Percentiles rank a stretch among this genome's conserved stretches.
These are phyloP conservation scores for Vitis vinifera DNA, from an alignment of 164 flowering plant genomes.

Conservation along the genomic window ASM3070453v1 NC_081815.1:5852501-5853000, in stretches of 20 bases:
- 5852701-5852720: no score
- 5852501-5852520: background rate
- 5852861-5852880: slow-evolving; percentile 49
- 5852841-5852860: background rate
- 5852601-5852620: background rate
- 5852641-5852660: background rate
- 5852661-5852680: background rate
- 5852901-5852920: slow-evolving; percentile 95
- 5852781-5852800: no score
- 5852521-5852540: background rate
- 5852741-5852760: no score
- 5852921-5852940: slow-evolving; percentile 83
- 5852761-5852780: no score
- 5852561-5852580: background rate
- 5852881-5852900: slow-evolving; percentile 87
- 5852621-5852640: background rate
- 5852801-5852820: background rate
- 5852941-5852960: slow-evolving; percentile 85
- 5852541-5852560: background rate
- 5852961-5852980: background rate
- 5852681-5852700: no score
- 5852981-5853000: background rate
- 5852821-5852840: background rate
- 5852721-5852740: no score
- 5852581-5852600: background rate